Evolutionary conservation across 1,284 basidiomycete species (phyloP), one percentile per base, ranked within the genome.

Genomic region (Psilocybe mexicana): DNA sequence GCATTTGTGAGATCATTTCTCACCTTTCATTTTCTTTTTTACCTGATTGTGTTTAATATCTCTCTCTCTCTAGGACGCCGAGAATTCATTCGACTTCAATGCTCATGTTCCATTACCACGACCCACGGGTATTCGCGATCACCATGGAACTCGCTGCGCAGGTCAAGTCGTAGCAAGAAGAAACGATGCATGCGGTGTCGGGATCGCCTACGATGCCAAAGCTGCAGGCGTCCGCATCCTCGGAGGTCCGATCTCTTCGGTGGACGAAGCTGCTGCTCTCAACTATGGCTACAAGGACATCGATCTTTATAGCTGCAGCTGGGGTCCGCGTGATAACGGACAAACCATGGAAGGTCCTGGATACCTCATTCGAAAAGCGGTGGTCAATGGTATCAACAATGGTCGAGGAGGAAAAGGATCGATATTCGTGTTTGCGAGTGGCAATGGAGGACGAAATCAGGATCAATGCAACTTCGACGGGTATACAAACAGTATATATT

Each of bases 381-480:
- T 99, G 64, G 77, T 98, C 26, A 97, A 98, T 67, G 96, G 97
- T 24, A 86, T 98, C 45, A 89, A 94, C 72, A 90, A 94, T 44
- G 96, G 96, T 5, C 85, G 96, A 47, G 84, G 76, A 45, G 95
- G 95, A 12, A 94, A 93, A 67, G 96, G 96, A 1, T 94, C 89
- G 42, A 79, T 99, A 60, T 99, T 92, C 67, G 97, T 99, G 42
- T 99, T 99, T 73, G 96, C 96, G 0, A 96, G 94, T 58, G 96
- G 96, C 0, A 99, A 99, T 71, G 96, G 96, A 18, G 97, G 93
- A 11, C 83, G 85, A 2, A 81, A 83, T 44, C 93, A 90, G 36
- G 96, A 99, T 71, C 96, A 99, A 75, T 99, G 96, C 79, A 99
- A 99, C 74, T 99, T 99, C 72, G 97, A 99, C 66, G 97, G 96